Evolutionary conservation across 2,329 filamentous ascomycete genomes (phyloP).

Genomic region (Verticillium klebahnii): DNA sequence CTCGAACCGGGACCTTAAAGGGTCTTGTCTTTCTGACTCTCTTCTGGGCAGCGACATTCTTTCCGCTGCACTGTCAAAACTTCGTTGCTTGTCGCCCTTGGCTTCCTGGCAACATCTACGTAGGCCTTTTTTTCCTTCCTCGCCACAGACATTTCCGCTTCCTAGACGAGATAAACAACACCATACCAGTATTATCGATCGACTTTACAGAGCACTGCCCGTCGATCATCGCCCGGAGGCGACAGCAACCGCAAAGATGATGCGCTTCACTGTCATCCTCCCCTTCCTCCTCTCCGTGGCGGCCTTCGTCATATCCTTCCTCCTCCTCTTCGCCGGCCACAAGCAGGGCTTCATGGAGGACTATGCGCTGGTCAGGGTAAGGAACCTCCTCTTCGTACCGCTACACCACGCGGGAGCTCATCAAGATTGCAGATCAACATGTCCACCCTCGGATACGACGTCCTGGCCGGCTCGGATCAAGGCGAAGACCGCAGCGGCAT

Average conservation of each 20-base stretch:
- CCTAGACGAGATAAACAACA: not conserved
- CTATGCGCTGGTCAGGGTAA: slow-evolving; percentile 33
- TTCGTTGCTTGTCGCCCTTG: not conserved
- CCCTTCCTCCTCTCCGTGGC: slow-evolving; percentile 31
- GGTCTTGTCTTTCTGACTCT: not conserved
- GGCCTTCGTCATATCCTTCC: slow-evolving; percentile 31
- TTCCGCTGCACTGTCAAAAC: not conserved
- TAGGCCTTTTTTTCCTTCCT: not conserved
- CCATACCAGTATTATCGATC: not conserved
- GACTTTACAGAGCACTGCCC: not conserved
- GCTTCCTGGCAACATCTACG: not conserved
- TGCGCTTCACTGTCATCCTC: slow-evolving; percentile 25
- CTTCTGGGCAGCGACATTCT: not conserved
- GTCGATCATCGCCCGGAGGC: no score
- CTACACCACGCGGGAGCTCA: not conserved
- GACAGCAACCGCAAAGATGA: slow-evolving; percentile 2
- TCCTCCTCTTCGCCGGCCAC: slow-evolving; percentile 35
- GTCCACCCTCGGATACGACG: slow-evolving; percentile 30
- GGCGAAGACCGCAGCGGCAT: slow-evolving; percentile 21
- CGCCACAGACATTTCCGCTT: not conserved
- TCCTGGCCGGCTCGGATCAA: slow-evolving; percentile 14
- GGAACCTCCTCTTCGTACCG: slow-evolving; percentile 1
- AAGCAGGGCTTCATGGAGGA: slow-evolving; percentile 38
- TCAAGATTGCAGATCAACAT: slow-evolving; percentile 27
- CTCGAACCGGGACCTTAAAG: not conserved